Base-by-base conservation (phyloP, 2,329 filamentous ascomycete species). In the Fusarium sublunatum region DNA sequence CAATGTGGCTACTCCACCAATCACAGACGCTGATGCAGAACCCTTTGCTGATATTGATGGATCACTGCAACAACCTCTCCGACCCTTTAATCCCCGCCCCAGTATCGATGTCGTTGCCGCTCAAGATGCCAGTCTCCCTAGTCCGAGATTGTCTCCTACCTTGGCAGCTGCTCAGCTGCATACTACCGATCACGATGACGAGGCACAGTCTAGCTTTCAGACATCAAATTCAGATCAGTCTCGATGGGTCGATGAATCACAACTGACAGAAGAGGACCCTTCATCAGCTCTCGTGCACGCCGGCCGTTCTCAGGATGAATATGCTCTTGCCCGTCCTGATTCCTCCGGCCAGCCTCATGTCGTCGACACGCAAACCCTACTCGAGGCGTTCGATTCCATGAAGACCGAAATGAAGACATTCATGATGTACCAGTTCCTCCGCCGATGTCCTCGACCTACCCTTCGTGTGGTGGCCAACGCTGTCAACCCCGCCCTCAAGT, bases 361-460 rank as follows among this genome's bases (percentile, higher is more conserved):
- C 19, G 85, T 93, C 77, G 91, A 96, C 69, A 91, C 94, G n/a
- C 91, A 91, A 7, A 86, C 84, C 13, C 91, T 99, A 83, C 79
- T 99, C 13, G 91, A 97, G 68, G 88, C 89, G 3, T 99, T 98
- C 70, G 94, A 98, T 74, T 86, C 90, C 7, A 91, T 99, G 83
- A 93, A 94, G 2, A 87, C 91, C 40, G 90, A 95, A 70, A 88
- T 99, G 85, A 95, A 99, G 78, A 91, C 91, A 0, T 96, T 96
- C 73, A 89, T 99, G 78, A 96, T 99, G 88, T 98, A 96, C 74
- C 94, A 99, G 73, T 87, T 99, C 52, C 84, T 99, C 25, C 89
- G 92, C 53, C 86, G 95, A 42, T 98, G 93, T 72, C 87, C 92
- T 6, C 91, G 96, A 67, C 90, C 92, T 38, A 97, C 93, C 0